A percentile compares a stretch with the other conserved stretches of the same genome.
Evolutionary conservation across 1,284 basidiomycete genomes (phyloP).

Genomic region (Papiliotrema flavescens): DNA sequence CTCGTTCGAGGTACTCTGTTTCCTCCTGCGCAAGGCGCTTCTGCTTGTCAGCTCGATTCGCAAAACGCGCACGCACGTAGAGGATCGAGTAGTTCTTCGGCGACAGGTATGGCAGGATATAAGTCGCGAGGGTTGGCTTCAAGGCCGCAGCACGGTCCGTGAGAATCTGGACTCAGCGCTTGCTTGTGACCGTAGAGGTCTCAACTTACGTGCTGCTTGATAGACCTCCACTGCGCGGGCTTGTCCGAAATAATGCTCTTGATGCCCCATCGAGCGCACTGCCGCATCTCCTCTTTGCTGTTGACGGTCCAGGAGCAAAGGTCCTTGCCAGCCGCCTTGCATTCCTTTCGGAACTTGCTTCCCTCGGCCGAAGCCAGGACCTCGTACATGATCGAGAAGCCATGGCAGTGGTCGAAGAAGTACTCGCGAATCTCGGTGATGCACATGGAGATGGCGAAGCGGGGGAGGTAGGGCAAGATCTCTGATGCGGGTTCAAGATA

Average conservation of each 20-base stretch:
- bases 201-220: conserved; percentile 35
- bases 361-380: conserved; percentile 68
- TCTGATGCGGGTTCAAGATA: conserved; percentile 73
- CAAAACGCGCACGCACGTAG: conserved; percentile 15
- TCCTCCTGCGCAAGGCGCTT: conserved; percentile 36
- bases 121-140: conserved; percentile 26
- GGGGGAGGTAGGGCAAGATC: conserved; percentile 73
- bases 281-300: conserved; percentile 85
- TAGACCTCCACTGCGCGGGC: conserved; percentile 39
- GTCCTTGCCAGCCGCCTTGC: conserved; percentile 73
- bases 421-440: conserved; percentile 65
- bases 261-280: conserved; percentile 88
- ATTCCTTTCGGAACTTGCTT: conserved; percentile 70
- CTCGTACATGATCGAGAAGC: conserved; percentile 81
- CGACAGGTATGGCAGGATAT: conserved; percentile 28
- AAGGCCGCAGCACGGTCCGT: conserved; percentile 27
- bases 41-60: conserved; percentile 3
- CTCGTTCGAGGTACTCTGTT: conserved; percentile 44
- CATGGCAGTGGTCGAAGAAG: conserved; percentile 87
- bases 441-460: conserved; percentile 78
- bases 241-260: conserved; percentile 84
- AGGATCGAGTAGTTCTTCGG: conserved; percentile 38
- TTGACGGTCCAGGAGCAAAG: conserved; percentile 98
- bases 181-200: background rate
- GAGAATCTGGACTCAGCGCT: conserved; percentile 17